phyloP scores from a whole-genome alignment of 371 early-diverging fungal genomes.

The Apophysomyces variabilis region DNA sequence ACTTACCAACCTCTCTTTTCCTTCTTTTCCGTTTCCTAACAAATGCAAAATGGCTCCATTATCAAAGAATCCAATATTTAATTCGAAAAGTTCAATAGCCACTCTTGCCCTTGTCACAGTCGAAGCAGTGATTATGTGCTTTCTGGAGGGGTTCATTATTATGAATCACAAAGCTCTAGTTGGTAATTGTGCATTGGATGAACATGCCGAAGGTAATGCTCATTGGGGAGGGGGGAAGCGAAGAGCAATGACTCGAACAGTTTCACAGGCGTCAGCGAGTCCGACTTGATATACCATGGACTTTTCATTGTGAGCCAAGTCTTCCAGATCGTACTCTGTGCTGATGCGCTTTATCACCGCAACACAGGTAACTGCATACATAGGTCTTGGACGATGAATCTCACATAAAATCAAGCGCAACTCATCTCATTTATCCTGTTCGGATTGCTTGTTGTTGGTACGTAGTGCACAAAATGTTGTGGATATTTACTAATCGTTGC shows the following conservation, averaged over 20 bases:
- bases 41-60: neutral
- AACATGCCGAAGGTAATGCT: conserved; percentile 24
- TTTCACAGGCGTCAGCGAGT: conserved; percentile 48
- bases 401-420: conserved; percentile 34
- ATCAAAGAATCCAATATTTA: conserved; percentile 28
- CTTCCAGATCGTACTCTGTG: conserved; percentile 50
- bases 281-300: conserved; percentile 58
- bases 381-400: neutral
- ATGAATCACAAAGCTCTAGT: conserved; percentile 45
- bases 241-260: neutral
- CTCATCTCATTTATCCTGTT: conserved; percentile 42
- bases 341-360: conserved; percentile 50
- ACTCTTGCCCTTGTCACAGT: conserved; percentile 36
- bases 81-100: conserved; percentile 34
- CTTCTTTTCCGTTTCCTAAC: conserved; percentile 3
- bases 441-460: conserved; percentile 53
- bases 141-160: conserved; percentile 51
- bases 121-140: conserved; percentile 44
- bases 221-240: neutral
- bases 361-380: conserved; percentile 42
- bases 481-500: neutral
- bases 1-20: neutral
- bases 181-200: conserved; percentile 36
- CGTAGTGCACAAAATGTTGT: neutral
- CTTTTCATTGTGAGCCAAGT: conserved; percentile 53